Evolutionary conservation across 2,329 filamentous ascomycete genomes (phyloP), one percentile per base, ranked within the genome.

Genomic region (Tolypocladium tropicale): DNA sequence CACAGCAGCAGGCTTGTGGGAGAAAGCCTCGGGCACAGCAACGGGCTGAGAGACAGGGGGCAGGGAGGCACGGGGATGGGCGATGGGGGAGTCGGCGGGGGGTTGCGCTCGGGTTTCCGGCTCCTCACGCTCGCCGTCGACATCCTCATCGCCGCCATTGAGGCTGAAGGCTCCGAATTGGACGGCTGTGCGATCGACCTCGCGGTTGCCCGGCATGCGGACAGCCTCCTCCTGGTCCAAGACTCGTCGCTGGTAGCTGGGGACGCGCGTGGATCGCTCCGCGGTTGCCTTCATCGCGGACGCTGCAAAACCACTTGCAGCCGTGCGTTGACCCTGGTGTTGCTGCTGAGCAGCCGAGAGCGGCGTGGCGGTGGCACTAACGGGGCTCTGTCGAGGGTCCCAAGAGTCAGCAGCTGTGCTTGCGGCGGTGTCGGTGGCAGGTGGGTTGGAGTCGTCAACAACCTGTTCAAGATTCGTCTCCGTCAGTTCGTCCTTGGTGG

Each of bases 161-260:
- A 99, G 73, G 67, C 88, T 95, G 78, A 99, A 90, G 70, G 92
- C 95, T 60, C 94, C 94, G 70, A 99, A 99, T 69, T 97, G 93
- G 52, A 99, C 91, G 53, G 92, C 89, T 62, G 93, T 84, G 65
- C 91, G 86, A 70, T 97, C 93, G 32, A 99, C 88, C 54, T 94
- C 92, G 63, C 94, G 91, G 76, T 96, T 96, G 58, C 90, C 91
- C 50, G 94, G 94, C 93, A 99, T 96, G 61, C 96, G 91, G 43
- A 99, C 94, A 57, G 94, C 90, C 75, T 99, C 94, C 72, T 96
- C 92, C 70, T 99, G 94, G 65, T 97, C 92, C 66, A 95, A 79
- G 55, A 96, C 81, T 65, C 90, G 88, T 62, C 93, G 85, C 70
- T 95, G 88, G 72, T 88, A 90, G 74, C 86, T 92, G 23, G 90